phyloP scores from a whole-genome alignment of 805 yeast species.

The Saccharomyces kudriavzevii region DNA sequence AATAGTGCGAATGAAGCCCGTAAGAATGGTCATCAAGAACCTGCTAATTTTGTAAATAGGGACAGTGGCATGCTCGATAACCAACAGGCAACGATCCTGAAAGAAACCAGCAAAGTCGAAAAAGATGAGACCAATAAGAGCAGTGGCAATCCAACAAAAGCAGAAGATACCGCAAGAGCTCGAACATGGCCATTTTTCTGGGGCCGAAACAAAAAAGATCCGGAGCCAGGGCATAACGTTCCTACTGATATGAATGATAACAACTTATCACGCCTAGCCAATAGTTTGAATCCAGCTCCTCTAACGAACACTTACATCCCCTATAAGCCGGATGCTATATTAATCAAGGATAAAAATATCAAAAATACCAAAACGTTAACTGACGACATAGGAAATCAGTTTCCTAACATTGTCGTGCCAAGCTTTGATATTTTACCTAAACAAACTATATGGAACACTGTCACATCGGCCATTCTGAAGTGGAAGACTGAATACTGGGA shows the following conservation, averaged over 20 bases:
- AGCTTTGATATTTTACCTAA: conserved; percentile 24
- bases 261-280: not conserved
- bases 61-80: not conserved
- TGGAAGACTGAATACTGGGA: not conserved
- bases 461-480: conserved; percentile 10
- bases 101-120: not conserved
- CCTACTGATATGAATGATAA: not conserved
- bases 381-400: conserved; percentile 10
- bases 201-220: not conserved
- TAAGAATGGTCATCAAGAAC: not conserved
- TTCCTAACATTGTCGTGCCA: conserved; percentile 27
- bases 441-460: conserved; percentile 18
- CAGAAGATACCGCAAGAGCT: not conserved
- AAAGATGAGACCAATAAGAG: not conserved
- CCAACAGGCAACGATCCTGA: not conserved
- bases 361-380: conserved; percentile 7
- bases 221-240: not conserved
- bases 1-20: not conserved
- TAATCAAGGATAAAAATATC: conserved; percentile 13
- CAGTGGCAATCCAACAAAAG: not conserved
- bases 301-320: conserved; percentile 16
- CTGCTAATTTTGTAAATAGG: not conserved
- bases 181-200: not conserved
- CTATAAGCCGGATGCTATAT: conserved; percentile 15
- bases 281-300: not conserved